Evolutionary conservation across 805 yeast species (phyloP).

Genomic region (Yamadazyma olivae): DNA sequence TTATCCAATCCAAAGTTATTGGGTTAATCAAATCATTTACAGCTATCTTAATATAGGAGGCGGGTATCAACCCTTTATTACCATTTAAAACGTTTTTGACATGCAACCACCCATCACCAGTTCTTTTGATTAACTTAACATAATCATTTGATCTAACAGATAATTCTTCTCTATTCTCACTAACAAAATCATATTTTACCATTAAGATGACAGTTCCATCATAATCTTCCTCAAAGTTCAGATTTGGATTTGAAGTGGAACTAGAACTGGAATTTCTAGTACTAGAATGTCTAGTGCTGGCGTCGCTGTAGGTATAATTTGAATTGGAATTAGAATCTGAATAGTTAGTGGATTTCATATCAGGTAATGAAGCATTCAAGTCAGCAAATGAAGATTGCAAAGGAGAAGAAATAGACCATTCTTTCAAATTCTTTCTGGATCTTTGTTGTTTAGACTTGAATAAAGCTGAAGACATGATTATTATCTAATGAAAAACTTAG

Average conservation of each 20-base stretch:
- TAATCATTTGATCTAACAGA: conserved; percentile 24
- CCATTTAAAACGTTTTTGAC: conserved; percentile 26
- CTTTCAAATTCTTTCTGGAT: conserved; percentile 24
- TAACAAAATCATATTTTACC: conserved; percentile 30
- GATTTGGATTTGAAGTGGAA: background rate
- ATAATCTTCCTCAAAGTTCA: background rate
- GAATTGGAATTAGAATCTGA: no score
- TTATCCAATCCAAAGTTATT: conserved; percentile 29
- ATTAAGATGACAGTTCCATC: conserved; percentile 16
- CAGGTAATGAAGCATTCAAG: background rate
- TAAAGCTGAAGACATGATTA: conserved; percentile 20
- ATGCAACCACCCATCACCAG: conserved; percentile 40
- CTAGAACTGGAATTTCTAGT: background rate
- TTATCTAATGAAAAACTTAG: no score
- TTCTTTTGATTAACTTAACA: conserved; percentile 29
- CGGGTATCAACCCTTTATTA: conserved; percentile 33
- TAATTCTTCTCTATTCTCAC: conserved; percentile 26
- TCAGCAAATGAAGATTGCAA: background rate
- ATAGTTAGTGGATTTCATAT: no score
- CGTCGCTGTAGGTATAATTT: background rate
- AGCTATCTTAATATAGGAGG: conserved; percentile 36
- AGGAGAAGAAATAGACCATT: conserved; percentile 19
- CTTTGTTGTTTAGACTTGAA: conserved; percentile 22
- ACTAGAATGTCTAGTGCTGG: background rate
- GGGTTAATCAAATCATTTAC: conserved; percentile 37